These are phyloP conservation scores for Moesziomyces sp. DNA, from an alignment of 1,284 basidiomycete species.

Conservation along the genomic window DNA sequence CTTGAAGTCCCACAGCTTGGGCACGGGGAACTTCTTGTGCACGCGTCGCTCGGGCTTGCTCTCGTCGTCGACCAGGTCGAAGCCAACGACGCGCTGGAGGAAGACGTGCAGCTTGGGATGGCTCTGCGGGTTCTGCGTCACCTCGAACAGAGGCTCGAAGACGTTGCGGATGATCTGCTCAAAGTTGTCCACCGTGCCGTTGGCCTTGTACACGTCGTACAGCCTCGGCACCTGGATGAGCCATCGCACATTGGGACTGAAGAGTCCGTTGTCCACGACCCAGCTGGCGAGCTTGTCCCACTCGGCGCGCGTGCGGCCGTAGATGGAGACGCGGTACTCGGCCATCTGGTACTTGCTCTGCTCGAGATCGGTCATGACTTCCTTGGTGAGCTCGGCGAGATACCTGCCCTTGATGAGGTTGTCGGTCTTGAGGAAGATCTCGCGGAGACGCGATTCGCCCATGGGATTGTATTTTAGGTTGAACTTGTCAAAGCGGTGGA, in stretches of 20 bases:
- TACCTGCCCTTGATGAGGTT: constrained; percentile 82
- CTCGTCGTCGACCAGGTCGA: constrained; percentile 98
- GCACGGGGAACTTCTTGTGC: constrained; percentile 95
- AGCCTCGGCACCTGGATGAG: constrained; percentile 94
- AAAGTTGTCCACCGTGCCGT: constrained; percentile 85
- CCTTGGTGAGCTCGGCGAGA: constrained; percentile 92
- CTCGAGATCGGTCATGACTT: constrained; percentile 94
- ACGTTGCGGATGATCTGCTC: constrained; percentile 91
- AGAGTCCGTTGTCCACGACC: constrained; percentile 92
- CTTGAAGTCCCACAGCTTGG: constrained; percentile 85
- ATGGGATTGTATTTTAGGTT: constrained; percentile 83
- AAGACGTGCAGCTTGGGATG: constrained; percentile 97
- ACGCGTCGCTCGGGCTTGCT: constrained; percentile 91
- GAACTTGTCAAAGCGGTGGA: constrained; percentile 89
- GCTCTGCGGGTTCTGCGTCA: constrained; percentile 86
- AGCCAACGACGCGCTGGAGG: constrained; percentile 92
- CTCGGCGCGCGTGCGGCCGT: constrained; percentile 80
- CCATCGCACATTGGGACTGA: constrained; percentile 97
- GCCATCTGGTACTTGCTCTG: constrained; percentile 92
- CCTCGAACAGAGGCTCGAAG: constrained; percentile 93
- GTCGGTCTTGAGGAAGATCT: constrained; percentile 99
- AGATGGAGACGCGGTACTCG: constrained; percentile 97
- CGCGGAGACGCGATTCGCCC: constrained; percentile 91
- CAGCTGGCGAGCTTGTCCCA: constrained; percentile 99
- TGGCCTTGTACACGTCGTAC: constrained; percentile 95